Evolutionary conservation across 202 grass and related monocot genomes (phyloP).

Genomic region (Zizania palustris): DNA sequence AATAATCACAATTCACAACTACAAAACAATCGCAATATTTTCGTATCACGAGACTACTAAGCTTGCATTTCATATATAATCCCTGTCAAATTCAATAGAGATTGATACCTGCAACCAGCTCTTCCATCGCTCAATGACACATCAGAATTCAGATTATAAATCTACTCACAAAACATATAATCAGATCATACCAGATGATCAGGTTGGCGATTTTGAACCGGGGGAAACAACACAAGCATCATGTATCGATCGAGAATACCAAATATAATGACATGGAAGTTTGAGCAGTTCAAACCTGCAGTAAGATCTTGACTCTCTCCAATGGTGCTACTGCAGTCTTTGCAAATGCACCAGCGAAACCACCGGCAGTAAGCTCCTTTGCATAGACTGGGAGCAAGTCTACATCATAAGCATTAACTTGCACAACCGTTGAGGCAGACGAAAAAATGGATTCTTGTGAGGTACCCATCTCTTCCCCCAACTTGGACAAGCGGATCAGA

Average conservation of each 20-base stretch:
- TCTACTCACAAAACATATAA: no score
- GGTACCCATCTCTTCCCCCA: slow-evolving; percentile 41
- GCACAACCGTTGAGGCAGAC: slow-evolving; percentile 44
- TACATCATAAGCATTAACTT: slow-evolving; percentile 51
- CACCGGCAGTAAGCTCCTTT: slow-evolving; percentile 65
- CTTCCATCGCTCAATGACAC: background rate
- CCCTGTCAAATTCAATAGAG: background rate
- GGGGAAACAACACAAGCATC: no score
- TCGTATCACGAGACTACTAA: background rate
- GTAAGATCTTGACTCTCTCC: slow-evolving; percentile 69
- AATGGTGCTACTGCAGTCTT: slow-evolving; percentile 65
- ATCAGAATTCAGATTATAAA: no score
- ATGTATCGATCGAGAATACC: no score
- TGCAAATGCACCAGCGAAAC: slow-evolving; percentile 65
- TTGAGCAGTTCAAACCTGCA: slow-evolving; percentile 36
- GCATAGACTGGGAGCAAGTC: slow-evolving; percentile 67
- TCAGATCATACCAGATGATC: no score
- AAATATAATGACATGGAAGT: background rate
- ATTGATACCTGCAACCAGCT: no score
- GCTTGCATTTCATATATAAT: background rate
- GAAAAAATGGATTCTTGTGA: slow-evolving; percentile 66
- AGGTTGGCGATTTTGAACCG: no score
- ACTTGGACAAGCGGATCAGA: slow-evolving; percentile 8
- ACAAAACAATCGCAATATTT: background rate
- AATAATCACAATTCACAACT: background rate